These are phyloP conservation scores for Beauveria pseudobassiana DNA, from an alignment of 2,329 filamentous ascomycete species.

Conservation along the genomic window DNA sequence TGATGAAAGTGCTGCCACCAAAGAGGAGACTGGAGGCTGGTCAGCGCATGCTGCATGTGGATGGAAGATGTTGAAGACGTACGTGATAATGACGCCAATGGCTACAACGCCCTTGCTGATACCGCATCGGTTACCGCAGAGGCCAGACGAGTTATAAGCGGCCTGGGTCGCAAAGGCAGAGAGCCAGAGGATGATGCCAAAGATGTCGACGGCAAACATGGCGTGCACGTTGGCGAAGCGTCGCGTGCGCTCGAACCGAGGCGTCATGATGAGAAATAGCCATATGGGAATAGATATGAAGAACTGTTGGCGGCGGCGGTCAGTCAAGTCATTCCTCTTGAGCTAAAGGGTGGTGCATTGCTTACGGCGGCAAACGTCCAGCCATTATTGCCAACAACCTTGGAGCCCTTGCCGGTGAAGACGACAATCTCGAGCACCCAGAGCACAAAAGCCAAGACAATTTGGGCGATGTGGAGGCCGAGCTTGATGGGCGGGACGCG, in stretches of 20 bases:
- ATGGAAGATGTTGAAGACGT: conserved; percentile 23
- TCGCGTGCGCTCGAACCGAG: conserved; percentile 54
- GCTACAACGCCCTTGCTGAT: conserved; percentile 57
- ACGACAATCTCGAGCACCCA: conserved; percentile 55
- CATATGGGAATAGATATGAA: conserved; percentile 57
- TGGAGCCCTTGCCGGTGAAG: conserved; percentile 41
- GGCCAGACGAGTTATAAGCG: conserved; percentile 49
- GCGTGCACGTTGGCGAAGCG: conserved; percentile 55
- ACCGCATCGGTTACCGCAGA: conserved; percentile 49
- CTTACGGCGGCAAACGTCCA: conserved; percentile 59
- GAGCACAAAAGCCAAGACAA: conserved; percentile 44
- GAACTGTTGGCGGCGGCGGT: conserved; percentile 37
- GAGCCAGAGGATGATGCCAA: conserved; percentile 56
- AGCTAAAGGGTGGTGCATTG: conserved; percentile 6
- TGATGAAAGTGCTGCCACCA: conserved; percentile 44
- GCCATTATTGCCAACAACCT: conserved; percentile 49
- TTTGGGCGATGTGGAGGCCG: conserved; percentile 48
- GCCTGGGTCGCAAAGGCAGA: conserved; percentile 61
- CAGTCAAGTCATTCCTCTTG: background rate
- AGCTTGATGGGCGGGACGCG: conserved; percentile 50
- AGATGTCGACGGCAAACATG: conserved; percentile 50
- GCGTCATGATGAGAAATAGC: conserved; percentile 58
- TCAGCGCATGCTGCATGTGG: conserved; percentile 3
- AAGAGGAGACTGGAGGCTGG: conserved; percentile 45
- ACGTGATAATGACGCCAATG: conserved; percentile 57